These are phyloP conservation scores for Dalbergia oliveri DNA, from an alignment of 306 rosid species.

Conservation along the genomic window DNA sequence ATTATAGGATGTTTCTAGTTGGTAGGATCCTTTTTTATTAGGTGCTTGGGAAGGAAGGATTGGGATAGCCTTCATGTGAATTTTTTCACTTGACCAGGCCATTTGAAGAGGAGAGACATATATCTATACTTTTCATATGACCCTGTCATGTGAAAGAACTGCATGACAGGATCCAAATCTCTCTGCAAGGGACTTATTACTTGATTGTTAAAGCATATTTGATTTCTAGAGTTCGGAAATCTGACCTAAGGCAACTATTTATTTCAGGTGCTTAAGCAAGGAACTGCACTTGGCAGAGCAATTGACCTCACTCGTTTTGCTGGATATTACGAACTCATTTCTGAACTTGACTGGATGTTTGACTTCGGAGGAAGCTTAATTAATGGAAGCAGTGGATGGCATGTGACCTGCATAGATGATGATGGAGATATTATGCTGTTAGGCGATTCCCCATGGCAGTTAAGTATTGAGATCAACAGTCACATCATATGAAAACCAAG, in stretches of 20 bases:
- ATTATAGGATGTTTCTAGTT: neutral
- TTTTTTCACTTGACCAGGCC: neutral
- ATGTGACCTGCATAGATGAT: constrained; percentile 59
- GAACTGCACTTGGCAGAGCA: constrained; percentile 72
- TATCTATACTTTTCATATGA: neutral
- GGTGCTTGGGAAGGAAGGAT: neutral
- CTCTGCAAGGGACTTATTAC: neutral
- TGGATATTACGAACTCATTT: constrained; percentile 60
- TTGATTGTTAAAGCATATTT: constrained; percentile 27
- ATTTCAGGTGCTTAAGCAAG: constrained; percentile 71
- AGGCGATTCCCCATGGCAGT: constrained; percentile 71
- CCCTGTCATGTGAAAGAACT: neutral
- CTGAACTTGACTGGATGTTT: constrained; percentile 71
- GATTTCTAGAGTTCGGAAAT: constrained; percentile 23
- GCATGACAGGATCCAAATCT: neutral
- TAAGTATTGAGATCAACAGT: constrained; percentile 45
- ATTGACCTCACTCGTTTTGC: constrained; percentile 57
- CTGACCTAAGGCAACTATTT: constrained; percentile 28
- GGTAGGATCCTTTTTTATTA: neutral
- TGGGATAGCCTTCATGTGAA: neutral
- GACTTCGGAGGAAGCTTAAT: constrained; percentile 66
- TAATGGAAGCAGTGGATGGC: constrained; percentile 67
- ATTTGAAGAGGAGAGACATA: neutral
- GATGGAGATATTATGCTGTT: constrained; percentile 59
- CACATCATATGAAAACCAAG: constrained; percentile 10